phyloP scores from a whole-genome alignment of 192 early-diverging fungal species.

The Dissophora ornata region DNA sequence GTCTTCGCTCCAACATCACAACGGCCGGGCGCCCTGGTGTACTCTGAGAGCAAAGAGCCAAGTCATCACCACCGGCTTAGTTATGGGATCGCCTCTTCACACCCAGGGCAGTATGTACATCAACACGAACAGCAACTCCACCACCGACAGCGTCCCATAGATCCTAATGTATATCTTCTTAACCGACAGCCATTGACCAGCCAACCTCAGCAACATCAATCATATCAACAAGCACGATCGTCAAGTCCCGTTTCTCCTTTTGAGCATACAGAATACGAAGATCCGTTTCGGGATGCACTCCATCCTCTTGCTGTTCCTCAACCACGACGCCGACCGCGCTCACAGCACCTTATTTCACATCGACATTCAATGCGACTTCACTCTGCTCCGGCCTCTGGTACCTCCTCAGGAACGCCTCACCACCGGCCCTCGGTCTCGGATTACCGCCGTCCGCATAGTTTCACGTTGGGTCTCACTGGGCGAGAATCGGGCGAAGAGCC shows the following conservation, averaged over 20 bases:
- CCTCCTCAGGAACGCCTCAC: neutral
- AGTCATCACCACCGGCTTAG: neutral
- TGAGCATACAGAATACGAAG: neutral
- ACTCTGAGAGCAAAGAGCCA: neutral
- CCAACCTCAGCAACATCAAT: neutral
- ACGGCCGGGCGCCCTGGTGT: neutral
- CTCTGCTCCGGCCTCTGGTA: neutral
- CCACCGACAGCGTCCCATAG: too few species aligned
- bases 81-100: neutral
- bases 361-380: neutral
- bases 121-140: too few species aligned
- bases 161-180: too few species aligned
- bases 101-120: neutral
- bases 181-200: neutral
- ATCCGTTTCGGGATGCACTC: constrained; percentile 8
- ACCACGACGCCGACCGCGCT: too few species aligned
- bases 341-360: neutral
- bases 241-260: neutral
- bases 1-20: neutral
- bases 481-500: neutral
- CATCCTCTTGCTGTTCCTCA: too few species aligned
- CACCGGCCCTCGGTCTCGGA: neutral
- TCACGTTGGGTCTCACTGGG: neutral
- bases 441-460: constrained; percentile 34
- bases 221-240: neutral